These are phyloP conservation scores for Mortierella sp. DNA, from an alignment of 371 early-diverging fungal genomes.

Conservation along the genomic window DNA sequence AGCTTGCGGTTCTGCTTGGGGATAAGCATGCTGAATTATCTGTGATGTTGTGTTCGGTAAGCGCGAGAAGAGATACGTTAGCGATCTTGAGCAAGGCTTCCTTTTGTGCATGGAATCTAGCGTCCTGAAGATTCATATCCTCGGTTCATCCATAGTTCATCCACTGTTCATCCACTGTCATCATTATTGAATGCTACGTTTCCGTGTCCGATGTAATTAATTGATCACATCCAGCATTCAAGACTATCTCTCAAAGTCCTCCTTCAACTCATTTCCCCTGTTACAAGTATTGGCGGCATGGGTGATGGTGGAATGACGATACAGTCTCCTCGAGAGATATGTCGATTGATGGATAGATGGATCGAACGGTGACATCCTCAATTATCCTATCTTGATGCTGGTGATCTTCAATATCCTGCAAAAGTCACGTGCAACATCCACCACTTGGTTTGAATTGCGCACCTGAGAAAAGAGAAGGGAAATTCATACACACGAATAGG, in stretches of 20 bases:
- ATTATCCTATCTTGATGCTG: neutral
- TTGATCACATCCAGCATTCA: slow-evolving; percentile 1
- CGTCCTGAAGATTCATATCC: neutral
- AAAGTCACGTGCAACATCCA: slow-evolving; percentile 17
- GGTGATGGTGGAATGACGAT: neutral
- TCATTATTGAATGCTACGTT: neutral
- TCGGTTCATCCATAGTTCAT: neutral
- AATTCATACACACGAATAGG: neutral
- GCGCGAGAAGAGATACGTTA: slow-evolving; percentile 5
- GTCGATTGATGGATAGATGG: slow-evolving; percentile 32
- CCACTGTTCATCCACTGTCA: neutral
- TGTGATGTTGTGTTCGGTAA: slow-evolving; percentile 22
- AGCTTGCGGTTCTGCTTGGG: slow-evolving; percentile 95
- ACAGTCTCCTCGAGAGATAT: neutral
- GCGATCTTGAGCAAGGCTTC: neutral
- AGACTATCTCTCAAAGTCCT: neutral
- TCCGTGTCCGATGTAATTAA: neutral
- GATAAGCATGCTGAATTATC: slow-evolving; percentile 90
- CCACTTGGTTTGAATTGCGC: slow-evolving; percentile 23
- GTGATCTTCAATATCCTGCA: neutral
- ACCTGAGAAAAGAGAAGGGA: slow-evolving; percentile 46
- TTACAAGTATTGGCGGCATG: neutral
- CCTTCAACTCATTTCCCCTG: neutral
- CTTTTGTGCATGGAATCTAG: neutral
- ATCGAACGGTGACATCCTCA: neutral